Conservation (phyloP, 1,284 basidiomycete species). For the Schizopora paradoxa region DNA sequence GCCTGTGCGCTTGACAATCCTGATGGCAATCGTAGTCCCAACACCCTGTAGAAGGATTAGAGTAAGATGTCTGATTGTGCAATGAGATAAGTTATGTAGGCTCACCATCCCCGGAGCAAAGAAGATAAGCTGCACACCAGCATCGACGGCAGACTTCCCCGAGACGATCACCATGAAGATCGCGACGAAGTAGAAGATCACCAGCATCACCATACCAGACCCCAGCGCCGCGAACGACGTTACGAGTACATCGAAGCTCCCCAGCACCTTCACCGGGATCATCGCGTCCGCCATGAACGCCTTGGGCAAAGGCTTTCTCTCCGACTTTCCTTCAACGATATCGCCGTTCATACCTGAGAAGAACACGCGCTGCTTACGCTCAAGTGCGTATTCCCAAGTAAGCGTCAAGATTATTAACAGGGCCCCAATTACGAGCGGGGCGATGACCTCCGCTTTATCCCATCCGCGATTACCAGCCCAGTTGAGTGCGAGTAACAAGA, state of each 20-base stretch:
- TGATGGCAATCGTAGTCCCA: constrained; percentile 27
- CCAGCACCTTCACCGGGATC: constrained; percentile 34
- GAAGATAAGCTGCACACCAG: constrained; percentile 43
- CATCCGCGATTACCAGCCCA: constrained; percentile 32
- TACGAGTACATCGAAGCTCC: constrained; percentile 34
- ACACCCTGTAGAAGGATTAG: constrained; percentile 23
- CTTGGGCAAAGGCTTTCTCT: not conserved
- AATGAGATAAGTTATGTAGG: constrained; percentile 2
- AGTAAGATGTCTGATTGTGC: constrained; percentile 12
- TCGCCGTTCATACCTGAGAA: not conserved
- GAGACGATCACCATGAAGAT: constrained; percentile 44
- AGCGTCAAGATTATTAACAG: constrained; percentile 35
- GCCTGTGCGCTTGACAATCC: constrained; percentile 26
- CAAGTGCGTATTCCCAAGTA: constrained; percentile 33
- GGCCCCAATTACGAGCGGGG: constrained; percentile 32
- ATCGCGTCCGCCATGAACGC: constrained; percentile 34
- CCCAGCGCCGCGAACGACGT: constrained; percentile 35
- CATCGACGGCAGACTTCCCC: constrained; percentile 31
- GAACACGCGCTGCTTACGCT: constrained; percentile 11
- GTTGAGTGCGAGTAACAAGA: constrained; percentile 33
- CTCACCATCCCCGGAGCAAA: constrained; percentile 43
- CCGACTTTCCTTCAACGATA: not conserved
- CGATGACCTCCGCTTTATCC: constrained; percentile 29
- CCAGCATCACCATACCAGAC: constrained; percentile 44
- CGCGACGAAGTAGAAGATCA: constrained; percentile 48